phyloP scores from a whole-genome alignment of 345 rosid genomes.

The Murraya koenigii region DNA sequence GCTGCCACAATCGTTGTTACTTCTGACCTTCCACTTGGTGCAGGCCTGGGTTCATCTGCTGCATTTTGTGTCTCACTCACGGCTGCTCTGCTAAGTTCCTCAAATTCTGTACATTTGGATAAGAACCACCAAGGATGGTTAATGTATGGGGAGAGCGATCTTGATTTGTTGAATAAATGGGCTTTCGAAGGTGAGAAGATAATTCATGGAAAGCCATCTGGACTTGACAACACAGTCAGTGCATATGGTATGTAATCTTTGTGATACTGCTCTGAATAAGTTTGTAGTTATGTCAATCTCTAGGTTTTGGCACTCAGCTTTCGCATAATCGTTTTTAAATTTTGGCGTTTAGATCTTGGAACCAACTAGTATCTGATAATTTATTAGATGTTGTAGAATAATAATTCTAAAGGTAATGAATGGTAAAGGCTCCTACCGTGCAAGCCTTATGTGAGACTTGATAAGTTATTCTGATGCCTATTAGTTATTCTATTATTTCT shows the following conservation, averaged over 20 bases:
- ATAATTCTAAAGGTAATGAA: neutral
- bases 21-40: constrained; percentile 85
- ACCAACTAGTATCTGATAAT: neutral
- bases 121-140: constrained; percentile 49
- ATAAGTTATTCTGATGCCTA: neutral
- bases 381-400: neutral
- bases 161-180: constrained; percentile 83
- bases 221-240: constrained; percentile 97
- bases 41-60: constrained; percentile 97
- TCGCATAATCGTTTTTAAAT: neutral
- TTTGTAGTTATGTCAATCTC: neutral
- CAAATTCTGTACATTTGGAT: constrained; percentile 41
- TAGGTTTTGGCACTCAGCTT: neutral
- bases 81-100: constrained; percentile 62
- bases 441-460: neutral
- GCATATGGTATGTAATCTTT: constrained; percentile 60
- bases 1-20: constrained; percentile 68
- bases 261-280: neutral
- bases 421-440: neutral
- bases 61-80: constrained; percentile 78
- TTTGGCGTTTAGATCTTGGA: neutral
- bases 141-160: constrained; percentile 43
- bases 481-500: neutral
- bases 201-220: constrained; percentile 94
- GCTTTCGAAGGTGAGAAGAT: constrained; percentile 96